Percentiles rank a stretch among this genome's conserved stretches.
Evolutionary conservation across 139 green algal species (phyloP).

Genomic region (Ostreobium quekettii): DNA sequence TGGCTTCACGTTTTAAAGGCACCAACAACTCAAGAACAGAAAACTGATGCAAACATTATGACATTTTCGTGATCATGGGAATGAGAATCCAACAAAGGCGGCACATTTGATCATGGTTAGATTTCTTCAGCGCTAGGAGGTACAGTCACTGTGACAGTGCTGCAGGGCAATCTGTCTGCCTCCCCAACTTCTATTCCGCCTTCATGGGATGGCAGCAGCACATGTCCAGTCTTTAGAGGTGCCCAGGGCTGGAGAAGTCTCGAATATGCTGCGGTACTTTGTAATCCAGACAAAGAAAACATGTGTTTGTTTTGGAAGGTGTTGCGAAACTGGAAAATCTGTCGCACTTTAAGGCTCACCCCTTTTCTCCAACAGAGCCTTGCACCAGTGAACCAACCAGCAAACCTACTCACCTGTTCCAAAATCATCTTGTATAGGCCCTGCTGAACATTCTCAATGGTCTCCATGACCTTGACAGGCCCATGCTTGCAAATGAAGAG

Average conservation of each 20-base stretch:
- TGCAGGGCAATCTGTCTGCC: no score
- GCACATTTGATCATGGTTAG: no score
- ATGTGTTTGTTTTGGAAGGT: conserved; percentile 14
- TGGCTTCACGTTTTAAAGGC: no score
- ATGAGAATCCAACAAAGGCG: no score
- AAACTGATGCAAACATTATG: no score
- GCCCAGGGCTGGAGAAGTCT: not conserved
- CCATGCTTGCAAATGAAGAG: conserved; percentile 61
- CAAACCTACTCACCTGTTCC: conserved; percentile 52
- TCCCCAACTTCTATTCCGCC: no score
- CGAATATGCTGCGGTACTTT: not conserved
- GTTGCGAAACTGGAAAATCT: not conserved
- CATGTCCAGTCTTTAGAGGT: no score
- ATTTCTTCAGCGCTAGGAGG: no score
- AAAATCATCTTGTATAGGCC: conserved; percentile 74
- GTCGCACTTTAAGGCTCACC: not conserved
- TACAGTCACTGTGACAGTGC: no score
- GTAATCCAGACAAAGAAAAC: not conserved
- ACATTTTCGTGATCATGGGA: no score
- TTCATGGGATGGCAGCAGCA: no score
- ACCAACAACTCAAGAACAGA: no score
- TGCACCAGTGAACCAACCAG: not conserved
- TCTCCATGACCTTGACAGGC: conserved; percentile 25
- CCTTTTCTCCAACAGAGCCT: not conserved
- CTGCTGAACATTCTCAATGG: conserved; percentile 73